Evolutionary conservation across 1,284 basidiomycete species (phyloP), one percentile per base, ranked within the genome.

Genomic region (Cryptococcus hybrid): DNA sequence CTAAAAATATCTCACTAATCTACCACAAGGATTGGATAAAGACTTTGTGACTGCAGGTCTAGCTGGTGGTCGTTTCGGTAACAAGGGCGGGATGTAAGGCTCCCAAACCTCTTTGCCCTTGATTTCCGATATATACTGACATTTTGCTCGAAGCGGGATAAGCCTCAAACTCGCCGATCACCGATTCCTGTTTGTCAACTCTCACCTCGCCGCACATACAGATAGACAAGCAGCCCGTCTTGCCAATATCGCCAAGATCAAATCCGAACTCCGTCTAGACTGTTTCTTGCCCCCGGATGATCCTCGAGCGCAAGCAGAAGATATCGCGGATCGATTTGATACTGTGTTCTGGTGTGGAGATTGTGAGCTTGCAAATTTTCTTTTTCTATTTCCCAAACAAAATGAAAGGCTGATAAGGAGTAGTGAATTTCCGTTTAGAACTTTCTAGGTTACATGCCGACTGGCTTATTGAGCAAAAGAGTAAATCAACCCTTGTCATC

Each of bases 1-100:
- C 24, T 24, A 24, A 24, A 24, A 24, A 24, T 24, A 24, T 24
- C 24, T 24, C 24, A 24, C 24, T 24, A 24, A 24, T 24, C 24
- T 24, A 24, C 24, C 24, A 24, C 24, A 24, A 57, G 80, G 80
- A 18, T 73, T 77, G 0, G 80, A 81, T 55, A 80, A 80, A 45
- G 80, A 80, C 13, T 78, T 80, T 51, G 83, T 84, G 0, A 83
- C 82, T 13, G 79, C 81, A 0, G 83, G 83, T 2, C 63, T 84
- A 12, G 78, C 83, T 0, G 80, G 82, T 0, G 83, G 82, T 0
- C 66, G 82, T 9, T 65, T 83, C 9, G 82, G 82, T 5, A 82
- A 82, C 68, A 82, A 82, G 64, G 81, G 81, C 38, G 78, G 74
- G 47, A 74, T 76, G 74, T 74, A 51, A 24, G 24, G 24, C 24